Conservation (phyloP, 129 eudicot genomes). For the Dittrichia graveolens region DNA sequence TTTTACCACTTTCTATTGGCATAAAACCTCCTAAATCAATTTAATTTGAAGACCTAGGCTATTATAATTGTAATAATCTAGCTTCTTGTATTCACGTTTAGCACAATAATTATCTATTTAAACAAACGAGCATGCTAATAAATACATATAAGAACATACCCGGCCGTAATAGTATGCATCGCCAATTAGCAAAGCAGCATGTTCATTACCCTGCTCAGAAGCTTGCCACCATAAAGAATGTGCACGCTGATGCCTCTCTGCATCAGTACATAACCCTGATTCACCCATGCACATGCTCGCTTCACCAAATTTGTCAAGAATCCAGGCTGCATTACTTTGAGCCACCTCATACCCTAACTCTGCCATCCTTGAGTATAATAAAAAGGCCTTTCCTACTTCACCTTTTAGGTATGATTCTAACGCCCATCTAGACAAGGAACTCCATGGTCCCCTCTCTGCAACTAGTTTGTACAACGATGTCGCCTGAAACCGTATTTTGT, state of each 20-base stretch:
- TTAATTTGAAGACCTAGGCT: no score
- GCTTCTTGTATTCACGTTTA: no score
- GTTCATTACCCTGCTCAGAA: constrained; percentile 99
- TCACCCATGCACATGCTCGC: constrained; percentile 91
- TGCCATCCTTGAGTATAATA: constrained; percentile 93
- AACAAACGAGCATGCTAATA: neutral
- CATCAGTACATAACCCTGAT: constrained; percentile 76
- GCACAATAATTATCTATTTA: no score
- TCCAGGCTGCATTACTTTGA: constrained; percentile 99
- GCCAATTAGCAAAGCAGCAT: constrained; percentile 91
- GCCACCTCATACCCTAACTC: constrained; percentile 98
- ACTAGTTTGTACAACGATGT: constrained; percentile 84
- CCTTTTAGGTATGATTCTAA: constrained; percentile 91
- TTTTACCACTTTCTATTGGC: no score
- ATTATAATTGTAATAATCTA: no score
- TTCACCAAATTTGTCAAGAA: constrained; percentile 89
- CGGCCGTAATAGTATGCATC: constrained; percentile 96
- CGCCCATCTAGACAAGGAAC: constrained; percentile 97
- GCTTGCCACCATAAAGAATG: constrained; percentile 99
- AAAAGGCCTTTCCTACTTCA: constrained; percentile 83
- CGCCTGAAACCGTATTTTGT: constrained; percentile 53
- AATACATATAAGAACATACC: constrained; percentile 48
- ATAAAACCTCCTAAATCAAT: no score
- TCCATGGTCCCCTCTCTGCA: constrained; percentile 99
- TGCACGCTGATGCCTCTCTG: constrained; percentile 84